These are phyloP conservation scores for Mollisiaceae sp. DNA, from an alignment of 2,329 filamentous ascomycete species.

Conservation along the genomic window DNA sequence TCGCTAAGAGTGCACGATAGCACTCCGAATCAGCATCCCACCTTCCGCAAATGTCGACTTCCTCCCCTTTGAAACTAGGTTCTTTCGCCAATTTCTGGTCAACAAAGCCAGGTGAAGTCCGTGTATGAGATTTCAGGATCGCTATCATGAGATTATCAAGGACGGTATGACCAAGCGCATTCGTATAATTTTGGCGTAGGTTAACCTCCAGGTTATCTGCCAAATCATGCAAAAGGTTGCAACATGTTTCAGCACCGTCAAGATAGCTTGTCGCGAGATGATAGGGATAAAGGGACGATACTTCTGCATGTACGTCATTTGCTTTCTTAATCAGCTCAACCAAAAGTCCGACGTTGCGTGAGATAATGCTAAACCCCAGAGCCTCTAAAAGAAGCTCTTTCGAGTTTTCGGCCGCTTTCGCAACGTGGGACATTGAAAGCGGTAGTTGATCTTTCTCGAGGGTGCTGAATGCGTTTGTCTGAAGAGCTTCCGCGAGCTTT, in stretches of 20 bases:
- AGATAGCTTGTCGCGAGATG: conserved; percentile 47
- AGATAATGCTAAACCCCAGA: conserved; percentile 39
- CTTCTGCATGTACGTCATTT: neutral
- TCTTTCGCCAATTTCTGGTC: conserved; percentile 37
- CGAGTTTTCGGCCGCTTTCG: conserved; percentile 29
- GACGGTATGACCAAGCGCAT: conserved; percentile 46
- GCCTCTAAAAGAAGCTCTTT: conserved; percentile 34
- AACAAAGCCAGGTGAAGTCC: conserved; percentile 34
- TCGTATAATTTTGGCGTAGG: conserved; percentile 9
- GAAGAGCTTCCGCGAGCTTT: conserved; percentile 3
- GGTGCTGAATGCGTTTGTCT: conserved; percentile 20
- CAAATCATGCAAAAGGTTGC: conserved; percentile 36
- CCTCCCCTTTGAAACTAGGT: conserved; percentile 44
- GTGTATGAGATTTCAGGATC: conserved; percentile 46
- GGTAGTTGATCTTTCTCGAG: conserved; percentile 28
- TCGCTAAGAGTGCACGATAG: conserved; percentile 40
- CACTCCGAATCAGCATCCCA: conserved; percentile 48
- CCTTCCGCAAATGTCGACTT: conserved; percentile 49
- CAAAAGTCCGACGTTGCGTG: conserved; percentile 32
- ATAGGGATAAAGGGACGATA: conserved; percentile 36
- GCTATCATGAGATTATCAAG: conserved; percentile 46
- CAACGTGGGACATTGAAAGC: conserved; percentile 32
- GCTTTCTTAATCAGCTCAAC: conserved; percentile 11
- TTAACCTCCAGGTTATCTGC: conserved; percentile 35
- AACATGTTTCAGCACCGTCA: conserved; percentile 45